A percentile compares a stretch with the other conserved stretches of the same genome.
Conservation (phyloP, 2,329 filamentous ascomycete genomes). For the Pseudogymnoascus pannorum region DNA sequence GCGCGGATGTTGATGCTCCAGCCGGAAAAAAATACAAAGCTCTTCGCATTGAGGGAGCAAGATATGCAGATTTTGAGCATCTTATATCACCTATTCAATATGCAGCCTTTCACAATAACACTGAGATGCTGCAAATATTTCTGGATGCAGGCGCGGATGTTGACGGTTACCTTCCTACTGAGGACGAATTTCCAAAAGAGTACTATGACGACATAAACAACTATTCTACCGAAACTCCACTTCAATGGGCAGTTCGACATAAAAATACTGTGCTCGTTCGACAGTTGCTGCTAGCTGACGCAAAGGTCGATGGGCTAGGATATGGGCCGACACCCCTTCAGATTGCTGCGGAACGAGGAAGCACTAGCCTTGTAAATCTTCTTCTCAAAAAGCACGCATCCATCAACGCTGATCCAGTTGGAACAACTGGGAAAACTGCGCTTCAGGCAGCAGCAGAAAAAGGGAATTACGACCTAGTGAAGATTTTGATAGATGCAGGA, state of each 20-base stretch:
- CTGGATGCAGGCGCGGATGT: constrained; percentile 14
- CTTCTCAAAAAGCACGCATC: not conserved
- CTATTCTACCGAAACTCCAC: constrained; percentile 6
- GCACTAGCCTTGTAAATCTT: constrained; percentile 8
- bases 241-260: constrained; percentile 16
- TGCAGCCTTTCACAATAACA: constrained; percentile 13
- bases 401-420: constrained; percentile 9
- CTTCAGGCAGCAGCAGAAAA: constrained; percentile 10
- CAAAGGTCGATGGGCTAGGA: constrained; percentile 16
- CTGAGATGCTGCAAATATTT: constrained; percentile 15
- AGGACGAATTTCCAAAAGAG: not conserved
- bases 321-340: constrained; percentile 8
- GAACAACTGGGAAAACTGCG: constrained; percentile 1
- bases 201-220: not conserved
- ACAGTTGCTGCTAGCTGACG: constrained; percentile 18
- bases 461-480: not conserved
- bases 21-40: constrained; percentile 10
- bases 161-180: constrained; percentile 11
- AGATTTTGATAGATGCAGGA: not conserved
- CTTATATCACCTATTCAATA: constrained; percentile 14
- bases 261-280: constrained; percentile 10
- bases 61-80: not conserved
- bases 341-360: not conserved
- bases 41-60: constrained; percentile 6
- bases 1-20: constrained; percentile 26